Evolutionary conservation across 305 asterid genomes (phyloP).

Genomic region (Caryopteris hybrid): DNA sequence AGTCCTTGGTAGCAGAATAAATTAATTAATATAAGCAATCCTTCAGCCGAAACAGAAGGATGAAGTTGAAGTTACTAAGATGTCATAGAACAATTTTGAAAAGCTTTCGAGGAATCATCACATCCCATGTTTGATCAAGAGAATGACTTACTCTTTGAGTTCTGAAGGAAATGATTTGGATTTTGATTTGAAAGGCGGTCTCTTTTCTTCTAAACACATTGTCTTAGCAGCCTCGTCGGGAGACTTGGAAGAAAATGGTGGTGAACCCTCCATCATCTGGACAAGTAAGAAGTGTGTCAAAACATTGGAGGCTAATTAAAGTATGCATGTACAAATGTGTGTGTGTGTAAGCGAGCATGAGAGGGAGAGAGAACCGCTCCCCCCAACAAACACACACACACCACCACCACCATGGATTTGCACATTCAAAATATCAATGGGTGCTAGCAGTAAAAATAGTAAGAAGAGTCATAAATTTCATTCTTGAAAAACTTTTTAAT

Average conservation of each 20-base stretch:
- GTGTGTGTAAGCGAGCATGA: not conserved
- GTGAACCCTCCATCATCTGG: conserved; percentile 89
- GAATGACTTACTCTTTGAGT: conserved; percentile 64
- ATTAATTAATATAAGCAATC: not conserved
- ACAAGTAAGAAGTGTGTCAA: not conserved
- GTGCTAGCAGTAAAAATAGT: not conserved
- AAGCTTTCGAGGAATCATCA: not conserved
- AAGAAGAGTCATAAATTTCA: not conserved
- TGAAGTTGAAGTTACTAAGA: not conserved
- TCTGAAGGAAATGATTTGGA: conserved; percentile 74
- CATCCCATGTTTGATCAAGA: not conserved
- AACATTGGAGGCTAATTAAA: not conserved
- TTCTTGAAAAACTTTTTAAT: not conserved
- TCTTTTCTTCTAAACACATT: conserved; percentile 67
- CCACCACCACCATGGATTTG: too few species aligned
- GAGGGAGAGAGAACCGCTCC: not conserved
- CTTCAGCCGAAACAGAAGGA: not conserved
- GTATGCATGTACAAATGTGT: not conserved
- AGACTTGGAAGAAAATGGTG: conserved; percentile 76
- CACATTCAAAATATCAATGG: not conserved
- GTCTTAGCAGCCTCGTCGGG: conserved; percentile 62
- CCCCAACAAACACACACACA: not conserved
- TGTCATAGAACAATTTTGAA: not conserved
- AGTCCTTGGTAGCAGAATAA: not conserved
- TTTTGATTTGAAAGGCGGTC: conserved; percentile 83